Evolutionary conservation across 2,329 filamentous ascomycete genomes (phyloP), one percentile per base, ranked within the genome.

Genomic region (Chalaropsis thielavioides): DNA sequence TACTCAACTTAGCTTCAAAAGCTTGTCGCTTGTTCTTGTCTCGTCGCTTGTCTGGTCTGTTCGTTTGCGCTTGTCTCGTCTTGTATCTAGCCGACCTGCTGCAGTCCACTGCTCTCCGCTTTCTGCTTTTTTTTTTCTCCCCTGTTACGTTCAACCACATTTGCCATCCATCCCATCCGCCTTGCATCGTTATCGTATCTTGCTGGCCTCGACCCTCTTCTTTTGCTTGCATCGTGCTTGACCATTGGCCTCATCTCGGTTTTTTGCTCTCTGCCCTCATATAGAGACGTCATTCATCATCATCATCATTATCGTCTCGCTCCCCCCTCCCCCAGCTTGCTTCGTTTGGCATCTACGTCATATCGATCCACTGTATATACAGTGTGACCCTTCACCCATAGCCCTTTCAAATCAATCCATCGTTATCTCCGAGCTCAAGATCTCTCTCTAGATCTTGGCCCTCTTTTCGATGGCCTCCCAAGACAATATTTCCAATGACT

Each of bases 401-500:
- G 35, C 19, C 54, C n/a, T n/a, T n/a, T n/a, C n/a, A n/a, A n/a
- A n/a, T n/a, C n/a, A 46, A 59, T 43, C 40, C 24, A 56, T 41
- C 44, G 56, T 43, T 17, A 49, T 65, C 58, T 54, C 19, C 61
- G 61, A 64, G 49, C 22, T 64, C 44, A 17, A 27, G 27, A 46
- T 64, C 51, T 61, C 41, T 63, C 64, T 60, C 54, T 59, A 63
- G 38, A 49, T 65, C 43, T 62, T 64, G 61, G 35, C 56, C 66
- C 41, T 46, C 61, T 19, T 51, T 40, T 17, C 19, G 43, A 84
- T 84, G 81, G 76, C 81, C 68, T 81, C 79, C 70, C 77, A 79
- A 65, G 76, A 75, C 64, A 73, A 77, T 43, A 70, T 73, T 67
- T 73, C 74, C 67, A 76, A 72, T 66, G 69, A 72, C 68, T 70